phyloP scores from a whole-genome alignment of 768 basidiomycete species.

The Russula earlei region DNA sequence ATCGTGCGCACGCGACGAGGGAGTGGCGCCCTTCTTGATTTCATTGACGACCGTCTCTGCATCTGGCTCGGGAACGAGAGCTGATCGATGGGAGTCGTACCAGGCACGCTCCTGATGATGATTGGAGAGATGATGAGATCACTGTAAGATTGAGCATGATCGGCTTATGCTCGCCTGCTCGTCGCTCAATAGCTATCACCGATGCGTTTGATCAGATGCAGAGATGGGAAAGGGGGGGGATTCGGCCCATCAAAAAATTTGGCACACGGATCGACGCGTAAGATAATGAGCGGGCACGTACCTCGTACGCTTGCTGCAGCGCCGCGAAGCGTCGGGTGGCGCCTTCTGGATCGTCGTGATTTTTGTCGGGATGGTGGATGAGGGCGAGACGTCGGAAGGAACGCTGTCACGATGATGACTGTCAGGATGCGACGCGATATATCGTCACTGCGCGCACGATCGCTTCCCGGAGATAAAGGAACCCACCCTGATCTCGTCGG shows the following conservation, averaged over 20 bases:
- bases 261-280: neutral
- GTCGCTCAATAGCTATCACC: slow-evolving; percentile 76
- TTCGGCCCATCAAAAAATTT: neutral
- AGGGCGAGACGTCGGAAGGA: slow-evolving; percentile 81
- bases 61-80: slow-evolving; percentile 72
- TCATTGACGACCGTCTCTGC: slow-evolving; percentile 80
- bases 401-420: slow-evolving; percentile 34
- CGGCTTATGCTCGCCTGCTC: slow-evolving; percentile 60
- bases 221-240: neutral
- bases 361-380: slow-evolving; percentile 84
- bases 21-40: slow-evolving; percentile 58
- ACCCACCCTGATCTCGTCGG: slow-evolving; percentile 81
- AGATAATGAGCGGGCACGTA: slow-evolving; percentile 27
- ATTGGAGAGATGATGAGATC: neutral
- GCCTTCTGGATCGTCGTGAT: slow-evolving; percentile 70
- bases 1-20: slow-evolving; percentile 45
- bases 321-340: slow-evolving; percentile 81
- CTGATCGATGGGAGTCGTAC: slow-evolving; percentile 90
- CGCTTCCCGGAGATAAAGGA: too few relatives aligned
- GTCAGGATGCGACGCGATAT: too few relatives aligned
- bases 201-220: neutral
- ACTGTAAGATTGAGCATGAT: neutral
- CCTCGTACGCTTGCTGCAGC: slow-evolving; percentile 95
- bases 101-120: slow-evolving; percentile 82
- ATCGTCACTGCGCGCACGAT: neutral